Evolutionary conservation across 192 early-diverging fungal species (phyloP), one percentile per base, ranked within the genome.

Genomic region (Spizellomyces punctatus): DNA sequence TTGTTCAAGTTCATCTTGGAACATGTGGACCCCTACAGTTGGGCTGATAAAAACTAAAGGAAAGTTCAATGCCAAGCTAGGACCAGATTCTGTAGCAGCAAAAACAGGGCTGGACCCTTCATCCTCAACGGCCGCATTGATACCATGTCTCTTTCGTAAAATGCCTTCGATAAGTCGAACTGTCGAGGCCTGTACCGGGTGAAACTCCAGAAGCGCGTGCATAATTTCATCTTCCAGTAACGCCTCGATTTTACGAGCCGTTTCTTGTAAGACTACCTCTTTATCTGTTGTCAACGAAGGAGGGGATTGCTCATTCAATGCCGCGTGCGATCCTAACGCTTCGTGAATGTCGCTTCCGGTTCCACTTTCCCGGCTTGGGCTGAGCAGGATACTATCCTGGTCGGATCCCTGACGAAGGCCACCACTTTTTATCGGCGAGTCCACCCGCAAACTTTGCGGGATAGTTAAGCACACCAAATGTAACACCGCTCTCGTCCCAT

Each of bases 161-260:
- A 73, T 78, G 19, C 48, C 52, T 54, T 79, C 72, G 6, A 81
- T 68, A 9, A 69, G 68, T 8, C 61, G 27, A 10, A 80, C 36
- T 19, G 67, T 71, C 8, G 73, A 42, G 17, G 80, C 71, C 1
- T 84, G 82, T 6, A 89, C 75, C 8, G 88, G 86, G 6, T 79
- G 66, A n/a, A 89, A 75, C 19, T 83, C 76, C 41, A 93, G 74
- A 21, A 93, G 69, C 0, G 83, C 79, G 72, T 90, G 86, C 82
- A 93, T 88, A 19, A 93, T 82, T 75, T 93, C 91, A 58, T 93
- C 89, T 47, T 89, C 88, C n/a, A 91, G 79, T 0, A 91, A 62
- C 80, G 78, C 81, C 17, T 87, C 82, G 12, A 93, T 70, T 44
- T 85, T 75, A 2, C 79, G 69, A 57, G 83, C 82, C 1, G 87